Evolutionary conservation across 768 basidiomycete genomes (phyloP), one percentile per base, ranked within the genome.

Genomic region (Auriculariales sp.): DNA sequence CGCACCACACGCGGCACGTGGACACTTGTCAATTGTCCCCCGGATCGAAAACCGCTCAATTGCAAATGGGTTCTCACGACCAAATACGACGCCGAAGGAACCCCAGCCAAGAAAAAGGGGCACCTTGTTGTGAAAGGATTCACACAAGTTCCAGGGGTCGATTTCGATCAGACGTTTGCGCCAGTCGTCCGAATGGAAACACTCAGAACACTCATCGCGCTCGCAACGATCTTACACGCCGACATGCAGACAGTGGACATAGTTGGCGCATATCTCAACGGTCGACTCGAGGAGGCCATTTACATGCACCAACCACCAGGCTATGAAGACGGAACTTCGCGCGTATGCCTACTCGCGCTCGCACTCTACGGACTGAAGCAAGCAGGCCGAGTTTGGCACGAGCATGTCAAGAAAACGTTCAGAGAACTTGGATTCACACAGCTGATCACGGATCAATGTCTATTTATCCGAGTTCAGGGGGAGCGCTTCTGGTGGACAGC

Each of bases 271-370:
- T 72, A 65, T 54, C 61, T 71, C 0, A 58, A 71, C 53, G 64
- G 66, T 31, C 35, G 36, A 3, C 31, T 52, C 2, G 51, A 58
- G 1, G 59, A 68, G 7, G 62, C 68, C 24, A 69, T 76, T 33
- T 75, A 67, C 58, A 72, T 76, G 69, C 30, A 61, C 9, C 63
- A 66, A 45, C 68, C 70, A 1, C 62, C 61, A 0, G 64, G 67
- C 0, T 66, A 61, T 28, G 52, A 53, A 19, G 30, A 64, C 22
- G 50, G 53, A 0, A 58, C 55, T 0, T 0, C 24, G 0, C 14
- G 46, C 0, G 53, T 63, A 46, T 63, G 60, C 7, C 22, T 9
- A 4, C 49, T 67, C 2, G 48, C 47, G 6, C 35, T 58, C 49
- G 15, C 57, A 0, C 5, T 66, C 0, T 67, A 66, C 46, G 61